Evolutionary conservation across 306 rosid species (phyloP).

Genomic region (Pterocarpus macrocarpus): DNA sequence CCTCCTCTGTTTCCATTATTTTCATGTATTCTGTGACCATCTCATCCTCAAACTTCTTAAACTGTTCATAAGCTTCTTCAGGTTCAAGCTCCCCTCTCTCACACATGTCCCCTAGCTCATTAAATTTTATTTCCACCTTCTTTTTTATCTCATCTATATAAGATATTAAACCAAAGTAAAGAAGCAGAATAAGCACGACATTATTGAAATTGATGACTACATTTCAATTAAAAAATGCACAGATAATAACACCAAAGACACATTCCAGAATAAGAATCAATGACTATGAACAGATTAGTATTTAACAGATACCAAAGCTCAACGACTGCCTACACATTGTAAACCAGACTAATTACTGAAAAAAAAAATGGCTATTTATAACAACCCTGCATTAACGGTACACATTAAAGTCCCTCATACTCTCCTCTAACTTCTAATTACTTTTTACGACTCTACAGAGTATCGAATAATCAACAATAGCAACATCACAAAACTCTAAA

Average conservation of each 20-base stretch:
- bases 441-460: background rate
- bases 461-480: background rate
- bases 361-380: background rate
- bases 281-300: background rate
- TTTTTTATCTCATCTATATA: slow-evolving; percentile 73
- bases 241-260: background rate
- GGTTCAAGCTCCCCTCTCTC: slow-evolving; percentile 96
- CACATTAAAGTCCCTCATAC: background rate
- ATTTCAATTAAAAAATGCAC: slow-evolving; percentile 35
- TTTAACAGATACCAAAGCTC: slow-evolving; percentile 17
- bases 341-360: background rate
- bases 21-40: slow-evolving; percentile 65
- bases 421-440: slow-evolving; percentile 1
- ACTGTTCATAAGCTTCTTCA: slow-evolving; percentile 81
- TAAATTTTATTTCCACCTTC: slow-evolving; percentile 78
- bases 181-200: slow-evolving; percentile 24
- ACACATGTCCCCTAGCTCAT: slow-evolving; percentile 90
- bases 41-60: slow-evolving; percentile 85
- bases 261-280: slow-evolving; percentile 7
- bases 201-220: slow-evolving; percentile 8
- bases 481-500: slow-evolving; percentile 7
- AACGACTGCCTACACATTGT: background rate
- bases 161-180: slow-evolving; percentile 45
- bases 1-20: slow-evolving; percentile 71
- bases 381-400: background rate